phyloP scores from a whole-genome alignment of 352 stramenopile species.

The Globisporangium cylindrosporum region DNA sequence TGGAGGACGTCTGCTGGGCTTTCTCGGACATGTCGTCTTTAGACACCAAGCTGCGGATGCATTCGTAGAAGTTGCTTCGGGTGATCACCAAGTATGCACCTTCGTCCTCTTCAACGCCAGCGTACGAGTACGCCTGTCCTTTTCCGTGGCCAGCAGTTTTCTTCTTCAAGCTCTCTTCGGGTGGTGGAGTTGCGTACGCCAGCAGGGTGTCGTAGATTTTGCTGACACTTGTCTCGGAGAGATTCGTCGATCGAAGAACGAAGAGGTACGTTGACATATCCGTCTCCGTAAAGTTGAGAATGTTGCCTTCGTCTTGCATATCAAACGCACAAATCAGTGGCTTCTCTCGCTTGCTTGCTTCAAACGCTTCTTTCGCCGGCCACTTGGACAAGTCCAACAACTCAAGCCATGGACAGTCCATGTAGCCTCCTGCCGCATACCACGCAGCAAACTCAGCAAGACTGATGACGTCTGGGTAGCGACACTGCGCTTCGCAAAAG shows the following conservation, averaged over 20 bases:
- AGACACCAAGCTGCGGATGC: conserved; percentile 76
- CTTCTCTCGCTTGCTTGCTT: conserved; percentile 84
- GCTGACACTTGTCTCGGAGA: conserved; percentile 63
- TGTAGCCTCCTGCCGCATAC: conserved; percentile 94
- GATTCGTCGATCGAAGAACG: conserved; percentile 77
- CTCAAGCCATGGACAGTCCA: conserved; percentile 95
- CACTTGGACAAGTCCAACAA: conserved; percentile 95
- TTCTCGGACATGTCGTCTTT: conserved; percentile 81
- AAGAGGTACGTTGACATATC: conserved; percentile 87
- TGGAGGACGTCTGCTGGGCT: conserved; percentile 82
- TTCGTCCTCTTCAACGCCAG: conserved; percentile 78
- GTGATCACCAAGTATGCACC: conserved; percentile 79
- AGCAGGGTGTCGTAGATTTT: conserved; percentile 82
- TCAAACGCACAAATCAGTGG: conserved; percentile 85
- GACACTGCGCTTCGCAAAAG: conserved; percentile 67
- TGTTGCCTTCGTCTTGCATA: conserved; percentile 78
- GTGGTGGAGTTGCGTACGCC: conserved; percentile 63
- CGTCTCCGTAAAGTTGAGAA: conserved; percentile 82
- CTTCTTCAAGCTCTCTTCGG: conserved; percentile 63
- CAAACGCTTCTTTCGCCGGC: conserved; percentile 85
- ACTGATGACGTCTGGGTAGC: conserved; percentile 76
- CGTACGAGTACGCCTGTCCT: conserved; percentile 71
- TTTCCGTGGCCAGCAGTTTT: conserved; percentile 35
- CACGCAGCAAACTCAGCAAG: conserved; percentile 96
- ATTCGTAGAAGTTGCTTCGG: conserved; percentile 83